Evolutionary conservation across 1,284 basidiomycete genomes (phyloP), one percentile per base, ranked within the genome.

Genomic region (Pulveroboletus ridleyi): DNA sequence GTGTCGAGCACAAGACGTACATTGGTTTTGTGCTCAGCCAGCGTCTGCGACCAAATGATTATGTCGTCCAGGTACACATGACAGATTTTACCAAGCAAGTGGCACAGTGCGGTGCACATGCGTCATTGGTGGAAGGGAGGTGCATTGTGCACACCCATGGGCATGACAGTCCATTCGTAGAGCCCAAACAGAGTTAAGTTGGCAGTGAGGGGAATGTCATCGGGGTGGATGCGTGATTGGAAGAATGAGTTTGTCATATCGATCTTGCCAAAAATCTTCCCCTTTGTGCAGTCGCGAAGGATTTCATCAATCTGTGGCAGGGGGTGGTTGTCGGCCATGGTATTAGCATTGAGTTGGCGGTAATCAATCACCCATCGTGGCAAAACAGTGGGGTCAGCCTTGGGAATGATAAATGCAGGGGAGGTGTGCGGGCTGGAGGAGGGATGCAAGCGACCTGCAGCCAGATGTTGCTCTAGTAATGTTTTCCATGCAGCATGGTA

Each of bases 161-260:
- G 75, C 77, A 77, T 77, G 0, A 76, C 70, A 0, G 53, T 41
- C 72, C 74, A 78, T 42, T 78, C 67, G 22, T 69, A 76, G 0
- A 74, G 35, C 0, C 73, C 72, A 58, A 65, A 73, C 0, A 74
- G 77, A 0, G 77, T 81, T 2, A 59, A 64, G 8, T 15, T 29
- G 0, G 79, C 70, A 0, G 76, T 77, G 0, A 78, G 77, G 1
- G 72, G 61, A 2, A 80, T 71, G 23, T 80, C 66, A 17, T 79
- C 76, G 0, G 74, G 71, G 25, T 79, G 73, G 0, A 82, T 68
- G 0, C 64, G 60, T 0, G 73, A 79, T 55, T 82, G 79, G 53
- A 80, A 81, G 56, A 80, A 82, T 0, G 74, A 70, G 55, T 81
- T 80, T 0, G 77, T 78, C 77, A 82, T 79, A 62, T 81, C 76